phyloP scores from a whole-genome alignment of 805 yeast species.

The Candida nonsorbophila region DNA sequence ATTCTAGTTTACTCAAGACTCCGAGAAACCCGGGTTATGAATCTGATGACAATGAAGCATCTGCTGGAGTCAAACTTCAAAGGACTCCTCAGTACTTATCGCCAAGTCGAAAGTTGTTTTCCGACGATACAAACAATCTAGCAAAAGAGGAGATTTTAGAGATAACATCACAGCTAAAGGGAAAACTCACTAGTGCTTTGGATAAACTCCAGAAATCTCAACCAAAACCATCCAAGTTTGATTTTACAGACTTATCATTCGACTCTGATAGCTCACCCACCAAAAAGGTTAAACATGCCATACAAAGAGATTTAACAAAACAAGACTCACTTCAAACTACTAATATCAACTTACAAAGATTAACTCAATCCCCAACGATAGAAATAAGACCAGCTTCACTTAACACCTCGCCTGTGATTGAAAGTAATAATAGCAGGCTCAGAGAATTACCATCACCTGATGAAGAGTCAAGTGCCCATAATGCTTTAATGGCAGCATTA shows the following conservation, averaged over 20 bases:
- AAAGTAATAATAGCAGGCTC: conserved; percentile 3
- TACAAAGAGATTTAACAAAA: conserved; percentile 5
- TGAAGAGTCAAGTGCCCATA: conserved; percentile 41
- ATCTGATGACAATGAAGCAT: conserved; percentile 11
- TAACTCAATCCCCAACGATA: conserved; percentile 28
- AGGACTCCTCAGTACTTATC: conserved; percentile 37
- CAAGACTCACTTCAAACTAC: conserved; percentile 14
- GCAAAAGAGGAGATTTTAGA: conserved; percentile 30
- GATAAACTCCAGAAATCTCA: conserved; percentile 29
- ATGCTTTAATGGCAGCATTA: conserved; percentile 38
- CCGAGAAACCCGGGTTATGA: conserved; percentile 31
- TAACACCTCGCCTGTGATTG: conserved; percentile 4
- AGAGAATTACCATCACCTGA: conserved; percentile 24
- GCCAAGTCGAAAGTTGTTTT: conserved; percentile 32
- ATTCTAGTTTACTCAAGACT: conserved; percentile 22
- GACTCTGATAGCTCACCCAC: conserved; percentile 20
- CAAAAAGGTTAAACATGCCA: conserved; percentile 13
- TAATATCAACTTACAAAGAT: conserved; percentile 31
- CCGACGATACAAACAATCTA: conserved; percentile 18
- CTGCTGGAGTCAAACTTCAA: conserved; percentile 21
- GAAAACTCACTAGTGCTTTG: conserved; percentile 32
- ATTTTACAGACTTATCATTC: conserved; percentile 27
- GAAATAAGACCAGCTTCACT: conserved; percentile 3
- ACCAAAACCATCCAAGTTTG: conserved; percentile 14
- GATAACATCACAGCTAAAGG: conserved; percentile 34